These are phyloP conservation scores for Paecilomyces sp. DNA, from an alignment of 2,329 filamentous ascomycete species.

Conservation along the genomic window DNA sequence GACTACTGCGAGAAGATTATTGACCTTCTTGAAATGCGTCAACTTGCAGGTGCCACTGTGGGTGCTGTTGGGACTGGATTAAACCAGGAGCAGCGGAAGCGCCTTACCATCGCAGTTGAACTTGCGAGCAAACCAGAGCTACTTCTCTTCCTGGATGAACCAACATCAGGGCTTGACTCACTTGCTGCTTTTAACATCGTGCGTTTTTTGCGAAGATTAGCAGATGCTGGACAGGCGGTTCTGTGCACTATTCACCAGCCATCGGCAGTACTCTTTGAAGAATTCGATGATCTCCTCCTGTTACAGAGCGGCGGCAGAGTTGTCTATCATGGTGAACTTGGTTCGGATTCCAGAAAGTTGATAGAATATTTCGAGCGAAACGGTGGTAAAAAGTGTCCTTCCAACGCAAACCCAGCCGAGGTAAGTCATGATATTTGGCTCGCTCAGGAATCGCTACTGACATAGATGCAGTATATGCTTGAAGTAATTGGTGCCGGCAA, in stretches of 20 bases:
- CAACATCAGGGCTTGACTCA: conserved; percentile 60
- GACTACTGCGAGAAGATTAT: conserved; percentile 63
- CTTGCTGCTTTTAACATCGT: conserved; percentile 61
- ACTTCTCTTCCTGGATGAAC: conserved; percentile 58
- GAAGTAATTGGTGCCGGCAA: conserved; percentile 61
- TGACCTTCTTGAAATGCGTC: conserved; percentile 61
- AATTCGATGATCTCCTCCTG: conserved; percentile 76
- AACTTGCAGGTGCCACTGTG: conserved; percentile 59
- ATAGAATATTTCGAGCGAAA: conserved; percentile 62
- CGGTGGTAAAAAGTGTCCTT: conserved; percentile 53
- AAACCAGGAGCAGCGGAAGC: conserved; percentile 60
- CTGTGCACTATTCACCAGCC: conserved; percentile 90
- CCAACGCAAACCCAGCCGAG: conserved; percentile 64
- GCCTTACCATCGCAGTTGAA: conserved; percentile 58
- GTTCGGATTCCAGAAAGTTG: conserved; percentile 64
- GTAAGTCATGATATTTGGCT: conserved; percentile 10
- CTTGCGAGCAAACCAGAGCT: conserved; percentile 53
- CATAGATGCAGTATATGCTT: conserved; percentile 64
- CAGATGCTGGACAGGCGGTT: conserved; percentile 75
- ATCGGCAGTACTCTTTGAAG: conserved; percentile 76
- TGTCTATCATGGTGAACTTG: conserved; percentile 82
- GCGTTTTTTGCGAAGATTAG: conserved; percentile 54
- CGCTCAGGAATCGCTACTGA: conserved; percentile 24
- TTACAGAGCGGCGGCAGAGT: conserved; percentile 71
- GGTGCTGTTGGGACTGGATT: conserved; percentile 54